These are phyloP conservation scores for Wickerhamomyces sp. DNA, from an alignment of 1,139 yeast species.

Conservation along the genomic window DNA sequence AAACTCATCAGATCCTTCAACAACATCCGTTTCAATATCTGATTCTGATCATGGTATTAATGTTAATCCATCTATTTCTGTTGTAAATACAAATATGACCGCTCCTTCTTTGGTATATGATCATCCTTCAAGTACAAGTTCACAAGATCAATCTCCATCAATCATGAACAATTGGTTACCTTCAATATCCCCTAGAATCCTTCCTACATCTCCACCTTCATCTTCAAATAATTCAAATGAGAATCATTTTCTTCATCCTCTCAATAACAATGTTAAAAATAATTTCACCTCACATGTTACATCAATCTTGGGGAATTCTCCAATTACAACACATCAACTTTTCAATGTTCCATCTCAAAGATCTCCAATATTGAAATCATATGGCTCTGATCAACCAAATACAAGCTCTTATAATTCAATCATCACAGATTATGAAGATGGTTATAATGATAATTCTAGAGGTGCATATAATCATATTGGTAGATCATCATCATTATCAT, in stretches of 20 bases:
- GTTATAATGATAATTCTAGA: conserved; percentile 2
- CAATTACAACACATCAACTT: not conserved
- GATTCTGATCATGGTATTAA: not conserved
- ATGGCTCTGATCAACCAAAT: not conserved
- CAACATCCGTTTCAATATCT: too few relatives aligned
- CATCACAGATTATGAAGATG: not conserved
- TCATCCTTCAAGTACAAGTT: not conserved
- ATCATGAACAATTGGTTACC: not conserved
- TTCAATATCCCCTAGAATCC: not conserved
- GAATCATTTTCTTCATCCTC: not conserved
- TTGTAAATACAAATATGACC: too few relatives aligned
- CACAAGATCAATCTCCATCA: not conserved
- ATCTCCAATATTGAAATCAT: too few relatives aligned
- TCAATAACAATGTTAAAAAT: not conserved
- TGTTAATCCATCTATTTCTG: too few relatives aligned
- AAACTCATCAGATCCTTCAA: too few relatives aligned
- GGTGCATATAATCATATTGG: conserved; percentile 3
- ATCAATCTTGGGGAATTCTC: not conserved
- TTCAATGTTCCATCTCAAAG: not conserved
- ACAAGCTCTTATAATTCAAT: not conserved
- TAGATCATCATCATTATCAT: conserved; percentile 4
- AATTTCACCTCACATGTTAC: not conserved
- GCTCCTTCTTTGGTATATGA: not conserved
- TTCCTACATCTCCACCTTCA: not conserved
- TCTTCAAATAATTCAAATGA: not conserved